Conservation (phyloP, 345 rosid genomes). For the rapeseed (Brassica napus) region DNA sequence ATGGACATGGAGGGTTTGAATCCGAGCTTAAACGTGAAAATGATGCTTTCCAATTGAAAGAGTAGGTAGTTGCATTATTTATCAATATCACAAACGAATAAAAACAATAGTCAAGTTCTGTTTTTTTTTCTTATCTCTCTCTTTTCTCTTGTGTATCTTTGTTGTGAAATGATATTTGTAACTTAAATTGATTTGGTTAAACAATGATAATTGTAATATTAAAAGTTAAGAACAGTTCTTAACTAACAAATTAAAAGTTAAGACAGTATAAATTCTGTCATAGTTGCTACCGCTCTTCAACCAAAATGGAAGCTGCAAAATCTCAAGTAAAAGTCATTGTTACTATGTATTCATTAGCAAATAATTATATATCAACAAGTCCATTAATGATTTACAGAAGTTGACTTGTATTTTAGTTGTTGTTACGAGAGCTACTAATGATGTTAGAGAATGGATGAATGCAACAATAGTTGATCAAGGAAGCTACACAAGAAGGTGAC, state of each 20-base stretch:
- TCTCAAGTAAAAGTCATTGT: not conserved
- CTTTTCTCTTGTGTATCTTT: not conserved
- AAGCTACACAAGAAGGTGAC: not conserved
- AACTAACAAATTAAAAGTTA: not conserved
- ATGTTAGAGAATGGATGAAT: not conserved
- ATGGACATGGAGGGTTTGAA: slow-evolving; percentile 54
- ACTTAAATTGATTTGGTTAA: not conserved
- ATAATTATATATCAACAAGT: no score
- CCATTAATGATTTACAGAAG: not conserved
- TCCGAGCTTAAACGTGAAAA: slow-evolving; percentile 39
- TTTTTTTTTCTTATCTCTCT: not conserved
- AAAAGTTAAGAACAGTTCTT: no score
- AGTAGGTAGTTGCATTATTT: not conserved
- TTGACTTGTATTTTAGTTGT: not conserved
- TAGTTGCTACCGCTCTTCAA: not conserved
- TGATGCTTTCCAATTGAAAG: slow-evolving; percentile 1
- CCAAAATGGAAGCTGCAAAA: not conserved
- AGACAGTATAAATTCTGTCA: no score
- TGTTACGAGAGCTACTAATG: not conserved
- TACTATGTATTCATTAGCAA: not conserved
- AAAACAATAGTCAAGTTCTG: not conserved
- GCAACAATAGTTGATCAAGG: not conserved
- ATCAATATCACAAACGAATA: not conserved
- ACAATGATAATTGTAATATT: not conserved
- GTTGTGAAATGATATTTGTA: not conserved